Evolutionary conservation across 108 stramenopile species (phyloP).

Genomic region (Cyclotella choctawhatcheeana): DNA sequence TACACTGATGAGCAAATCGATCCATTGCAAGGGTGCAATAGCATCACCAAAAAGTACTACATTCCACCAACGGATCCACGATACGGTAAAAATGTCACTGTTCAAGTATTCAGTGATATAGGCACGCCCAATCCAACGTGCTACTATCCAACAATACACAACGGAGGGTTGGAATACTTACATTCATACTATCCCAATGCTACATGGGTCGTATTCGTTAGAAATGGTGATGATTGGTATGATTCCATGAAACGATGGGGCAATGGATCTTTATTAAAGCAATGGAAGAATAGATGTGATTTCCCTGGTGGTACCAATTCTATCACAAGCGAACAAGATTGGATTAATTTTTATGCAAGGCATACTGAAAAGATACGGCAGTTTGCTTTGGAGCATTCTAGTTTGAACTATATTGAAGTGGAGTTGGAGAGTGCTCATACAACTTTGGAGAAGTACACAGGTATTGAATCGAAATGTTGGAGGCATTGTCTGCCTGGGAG

Average conservation of each 20-base stretch:
- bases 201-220: neutral
- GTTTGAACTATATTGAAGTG: slow-evolving; percentile 9
- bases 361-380: slow-evolving; percentile 5
- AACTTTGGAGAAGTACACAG: neutral
- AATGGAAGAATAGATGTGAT: neutral
- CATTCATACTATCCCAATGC: slow-evolving; percentile 8
- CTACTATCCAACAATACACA: slow-evolving; percentile 8
- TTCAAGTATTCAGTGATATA: slow-evolving; percentile 8
- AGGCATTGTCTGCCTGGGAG: slow-evolving; percentile 15
- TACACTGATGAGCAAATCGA: too few relatives aligned
- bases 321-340: neutral
- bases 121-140: slow-evolving; percentile 5
- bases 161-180: slow-evolving; percentile 6
- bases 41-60: slow-evolving; percentile 1
- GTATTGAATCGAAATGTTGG: slow-evolving; percentile 14
- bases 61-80: slow-evolving; percentile 8
- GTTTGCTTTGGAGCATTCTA: slow-evolving; percentile 2
- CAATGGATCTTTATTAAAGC: neutral
- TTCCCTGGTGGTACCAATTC: neutral
- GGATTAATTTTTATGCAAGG: neutral
- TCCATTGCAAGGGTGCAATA: neutral
- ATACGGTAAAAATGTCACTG: slow-evolving; percentile 4
- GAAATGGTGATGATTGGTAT: neutral
- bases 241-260: neutral
- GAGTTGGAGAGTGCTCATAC: neutral